Conservation (phyloP, 352 stramenopile species). For the Phytophthora capsici region DNA sequence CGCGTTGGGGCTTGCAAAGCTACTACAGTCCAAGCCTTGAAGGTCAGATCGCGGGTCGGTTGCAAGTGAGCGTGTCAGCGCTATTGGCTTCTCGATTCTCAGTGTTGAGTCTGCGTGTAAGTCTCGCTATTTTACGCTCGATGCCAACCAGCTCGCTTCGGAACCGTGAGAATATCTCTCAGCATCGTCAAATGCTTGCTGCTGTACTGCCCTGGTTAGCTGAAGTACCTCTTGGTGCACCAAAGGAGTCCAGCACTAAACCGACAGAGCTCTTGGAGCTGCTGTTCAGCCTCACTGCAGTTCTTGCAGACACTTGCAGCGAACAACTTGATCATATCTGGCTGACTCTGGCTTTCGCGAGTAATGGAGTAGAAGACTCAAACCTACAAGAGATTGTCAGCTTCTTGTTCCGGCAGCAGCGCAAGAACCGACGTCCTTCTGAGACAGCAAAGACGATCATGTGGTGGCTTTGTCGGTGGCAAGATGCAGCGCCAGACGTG, state of each 20-base stretch:
- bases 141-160: slow-evolving; percentile 29
- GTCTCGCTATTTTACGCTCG: slow-evolving; percentile 48
- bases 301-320: slow-evolving; percentile 40
- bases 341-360: slow-evolving; percentile 61
- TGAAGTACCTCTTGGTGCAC: slow-evolving; percentile 36
- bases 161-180: slow-evolving; percentile 39
- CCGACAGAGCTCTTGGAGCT: slow-evolving; percentile 44
- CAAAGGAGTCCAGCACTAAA: slow-evolving; percentile 6
- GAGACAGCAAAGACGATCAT: slow-evolving; percentile 60
- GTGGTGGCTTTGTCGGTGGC: slow-evolving; percentile 76
- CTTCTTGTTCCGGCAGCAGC: slow-evolving; percentile 60
- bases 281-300: slow-evolving; percentile 62
- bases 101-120: slow-evolving; percentile 39
- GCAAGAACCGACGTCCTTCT: slow-evolving; percentile 32
- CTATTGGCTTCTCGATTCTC: slow-evolving; percentile 44
- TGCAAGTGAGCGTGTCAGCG: slow-evolving; percentile 36
- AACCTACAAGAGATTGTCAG: slow-evolving; percentile 15
- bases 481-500: slow-evolving; percentile 55
- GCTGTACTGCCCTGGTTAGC: slow-evolving; percentile 64
- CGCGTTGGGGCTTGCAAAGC: slow-evolving; percentile 33
- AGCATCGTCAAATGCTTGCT: slow-evolving; percentile 60
- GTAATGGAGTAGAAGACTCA: slow-evolving; percentile 7
- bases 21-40: slow-evolving; percentile 35
- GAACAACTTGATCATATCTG: slow-evolving; percentile 73
- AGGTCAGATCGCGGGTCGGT: slow-evolving; percentile 13